Evolutionary conservation across 225 moss, liverwort and hornwort genomes (phyloP).

Genomic region (Polytrichum commune): DNA sequence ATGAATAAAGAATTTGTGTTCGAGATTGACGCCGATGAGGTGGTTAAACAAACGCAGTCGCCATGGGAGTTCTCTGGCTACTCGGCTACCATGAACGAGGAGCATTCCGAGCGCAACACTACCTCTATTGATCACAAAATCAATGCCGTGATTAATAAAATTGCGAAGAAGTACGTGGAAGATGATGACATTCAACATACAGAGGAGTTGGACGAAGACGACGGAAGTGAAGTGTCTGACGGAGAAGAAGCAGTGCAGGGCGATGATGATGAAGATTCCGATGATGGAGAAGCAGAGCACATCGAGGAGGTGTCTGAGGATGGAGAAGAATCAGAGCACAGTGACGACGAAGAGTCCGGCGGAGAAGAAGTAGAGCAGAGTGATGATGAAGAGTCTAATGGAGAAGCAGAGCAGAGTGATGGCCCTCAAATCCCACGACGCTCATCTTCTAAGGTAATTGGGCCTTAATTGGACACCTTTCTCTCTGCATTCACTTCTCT

Average conservation of each 20-base stretch:
- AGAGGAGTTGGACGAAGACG: constrained; percentile 6
- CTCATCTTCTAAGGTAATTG: too few species aligned
- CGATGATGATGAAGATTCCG: constrained; percentile 13
- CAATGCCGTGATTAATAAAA: too few species aligned
- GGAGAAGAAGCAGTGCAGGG: constrained; percentile 6
- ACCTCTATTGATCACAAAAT: constrained; percentile 76
- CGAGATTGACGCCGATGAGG: constrained; percentile 47
- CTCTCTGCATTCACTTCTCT: background rate
- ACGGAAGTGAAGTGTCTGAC: constrained; percentile 6
- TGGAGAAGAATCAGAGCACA: constrained; percentile 14
- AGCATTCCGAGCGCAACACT: constrained; percentile 44
- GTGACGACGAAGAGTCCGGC: constrained; percentile 14
- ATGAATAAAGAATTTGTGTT: constrained; percentile 90
- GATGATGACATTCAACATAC: constrained; percentile 6
- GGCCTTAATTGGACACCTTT: too few species aligned
- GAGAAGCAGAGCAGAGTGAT: constrained; percentile 19
- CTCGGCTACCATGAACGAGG: constrained; percentile 48
- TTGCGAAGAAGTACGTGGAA: background rate
- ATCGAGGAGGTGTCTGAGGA: constrained; percentile 9
- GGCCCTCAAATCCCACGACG: background rate
- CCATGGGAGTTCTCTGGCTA: constrained; percentile 71
- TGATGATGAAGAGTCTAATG: constrained; percentile 11
- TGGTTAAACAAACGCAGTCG: constrained; percentile 28
- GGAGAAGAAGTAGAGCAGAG: constrained; percentile 3
- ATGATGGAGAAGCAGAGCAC: constrained; percentile 13